Base-by-base conservation (phyloP, 768 basidiomycete species). In the Russula vinacea region DNA sequence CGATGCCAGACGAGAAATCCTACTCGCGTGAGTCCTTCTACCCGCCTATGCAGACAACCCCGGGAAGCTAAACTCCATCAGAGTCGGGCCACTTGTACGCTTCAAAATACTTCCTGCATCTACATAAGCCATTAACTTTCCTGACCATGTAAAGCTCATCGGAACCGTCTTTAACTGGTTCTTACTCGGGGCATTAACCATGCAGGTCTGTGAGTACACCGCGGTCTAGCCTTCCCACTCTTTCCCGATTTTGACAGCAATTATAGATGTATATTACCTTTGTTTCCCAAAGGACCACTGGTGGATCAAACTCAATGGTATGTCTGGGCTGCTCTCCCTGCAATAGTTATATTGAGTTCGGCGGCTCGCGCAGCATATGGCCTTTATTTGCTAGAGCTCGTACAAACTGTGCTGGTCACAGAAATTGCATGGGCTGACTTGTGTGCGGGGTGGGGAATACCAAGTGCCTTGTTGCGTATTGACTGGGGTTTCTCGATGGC, bases 131-230 rank as follows among this genome's bases (percentile, higher is more conserved):
- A 32, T 49, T 56, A 24, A 39, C 11, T 19, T n/a, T 22, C 32
- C 24, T 56, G 22, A 24, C 32, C 13, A 26, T 40, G 10, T 32
- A 4, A 40, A 62, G 62, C n/a, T 62, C 11, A 33, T 62, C n/a
- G 62, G 62, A 39, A 44, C 42, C 49, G 22, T 62, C 37, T 0
- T 42, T n/a, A 22, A 32, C 47, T 62, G 56, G 55, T 7, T 51
- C n/a, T 51, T 62, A 51, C 32, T 62, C 14, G 62, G 62, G n/a
- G 8, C 40, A 6, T 35, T 62, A 5, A 62, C 56, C 2, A 52
- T 62, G 62, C 62, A 62, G 22, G 19, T 57, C 17, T 62, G 62
- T 62, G 22, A 39, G 62, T 17, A 37, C 49, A 26, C 55, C 16
- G 16, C 3, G 17, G 26, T 56, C 19, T 9, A 29, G 13, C 19